Evolutionary conservation across 129 eudicot species (phyloP).

Genomic region (Cynara cardunculus): DNA sequence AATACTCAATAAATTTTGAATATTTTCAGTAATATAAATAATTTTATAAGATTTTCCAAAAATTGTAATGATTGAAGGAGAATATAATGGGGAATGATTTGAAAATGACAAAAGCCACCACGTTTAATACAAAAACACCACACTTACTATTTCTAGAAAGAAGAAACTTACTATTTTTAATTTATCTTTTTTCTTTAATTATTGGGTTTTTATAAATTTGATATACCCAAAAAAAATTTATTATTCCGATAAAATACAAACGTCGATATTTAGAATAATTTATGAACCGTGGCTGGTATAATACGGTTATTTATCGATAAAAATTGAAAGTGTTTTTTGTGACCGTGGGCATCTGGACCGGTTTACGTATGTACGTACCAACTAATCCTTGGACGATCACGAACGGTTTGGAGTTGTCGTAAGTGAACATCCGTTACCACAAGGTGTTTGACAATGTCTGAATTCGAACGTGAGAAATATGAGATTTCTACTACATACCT

Average conservation of each 20-base stretch:
- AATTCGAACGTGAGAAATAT: no score
- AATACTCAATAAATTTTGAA: no score
- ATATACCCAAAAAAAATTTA: no score
- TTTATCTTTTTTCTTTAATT: background rate
- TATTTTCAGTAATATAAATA: no score
- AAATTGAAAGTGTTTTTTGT: background rate
- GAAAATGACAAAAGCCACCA: background rate
- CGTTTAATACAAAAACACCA: background rate
- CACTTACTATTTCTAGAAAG: background rate
- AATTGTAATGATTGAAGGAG: background rate
- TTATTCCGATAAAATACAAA: no score
- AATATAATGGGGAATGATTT: background rate
- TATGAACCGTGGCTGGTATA: no score
- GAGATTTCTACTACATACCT: no score
- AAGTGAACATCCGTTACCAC: background rate
- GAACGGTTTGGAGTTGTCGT: background rate
- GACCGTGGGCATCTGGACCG: background rate
- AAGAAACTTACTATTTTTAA: no score
- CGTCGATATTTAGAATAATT: no score
- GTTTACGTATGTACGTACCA: no score
- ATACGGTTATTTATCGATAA: no score
- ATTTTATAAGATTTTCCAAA: background rate
- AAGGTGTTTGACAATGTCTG: background rate
- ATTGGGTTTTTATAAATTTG: background rate
- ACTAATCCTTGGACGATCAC: no score